A percentile compares a stretch with the other conserved stretches of the same genome.
Conservation (phyloP, 2,329 filamentous ascomycete genomes). For the Fusarium graminum region DNA sequence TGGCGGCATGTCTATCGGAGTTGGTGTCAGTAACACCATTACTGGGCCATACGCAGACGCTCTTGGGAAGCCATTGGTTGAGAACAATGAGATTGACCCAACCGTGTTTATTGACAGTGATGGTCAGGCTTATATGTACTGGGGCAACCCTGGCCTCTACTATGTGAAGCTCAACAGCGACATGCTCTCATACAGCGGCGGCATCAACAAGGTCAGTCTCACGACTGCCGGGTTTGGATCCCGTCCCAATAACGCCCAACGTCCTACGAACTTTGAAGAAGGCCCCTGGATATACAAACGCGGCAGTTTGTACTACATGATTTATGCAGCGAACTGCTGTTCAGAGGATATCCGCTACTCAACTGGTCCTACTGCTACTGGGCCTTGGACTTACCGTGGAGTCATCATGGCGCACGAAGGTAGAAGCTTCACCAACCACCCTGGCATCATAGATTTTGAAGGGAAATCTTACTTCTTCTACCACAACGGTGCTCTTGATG, state of each 20-base stretch:
- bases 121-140: slow-evolving; percentile 55
- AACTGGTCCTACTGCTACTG: slow-evolving; percentile 11
- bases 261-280: slow-evolving; percentile 54
- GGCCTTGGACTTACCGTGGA: slow-evolving; percentile 18
- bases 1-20: slow-evolving; percentile 56
- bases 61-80: slow-evolving; percentile 53
- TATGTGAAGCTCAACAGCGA: slow-evolving; percentile 52
- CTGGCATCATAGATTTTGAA: slow-evolving; percentile 10
- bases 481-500: slow-evolving; percentile 16
- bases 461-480: slow-evolving; percentile 23
- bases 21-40: slow-evolving; percentile 53
- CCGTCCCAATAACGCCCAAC: slow-evolving; percentile 2
- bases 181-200: slow-evolving; percentile 49
- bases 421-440: slow-evolving; percentile 21
- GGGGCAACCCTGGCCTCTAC: slow-evolving; percentile 55
- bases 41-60: slow-evolving; percentile 55
- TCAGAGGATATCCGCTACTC: slow-evolving; percentile 25
- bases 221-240: slow-evolving; percentile 9
- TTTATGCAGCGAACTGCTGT: slow-evolving; percentile 54
- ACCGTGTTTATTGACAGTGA: slow-evolving; percentile 56
- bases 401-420: slow-evolving; percentile 6
- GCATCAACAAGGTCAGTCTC: slow-evolving; percentile 1
- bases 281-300: slow-evolving; percentile 57
- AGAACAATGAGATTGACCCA: slow-evolving; percentile 56
- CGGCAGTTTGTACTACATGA: slow-evolving; percentile 55